phyloP scores from a whole-genome alignment of 139 green algal species.

The Haematococcus lacustris region DNA sequence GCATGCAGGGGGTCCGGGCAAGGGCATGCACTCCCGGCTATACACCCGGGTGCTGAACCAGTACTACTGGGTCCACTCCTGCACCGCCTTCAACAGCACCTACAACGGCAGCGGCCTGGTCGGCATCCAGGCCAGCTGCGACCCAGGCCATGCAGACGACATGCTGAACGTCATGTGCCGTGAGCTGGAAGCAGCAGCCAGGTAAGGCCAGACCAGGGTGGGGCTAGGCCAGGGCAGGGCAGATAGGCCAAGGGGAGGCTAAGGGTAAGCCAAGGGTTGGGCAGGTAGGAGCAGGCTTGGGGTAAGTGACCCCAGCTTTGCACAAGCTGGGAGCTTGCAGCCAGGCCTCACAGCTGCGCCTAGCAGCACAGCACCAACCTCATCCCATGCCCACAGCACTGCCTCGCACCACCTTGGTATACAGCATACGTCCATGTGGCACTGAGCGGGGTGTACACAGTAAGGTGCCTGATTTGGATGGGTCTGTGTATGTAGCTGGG shows the following conservation, averaged over 20 bases:
- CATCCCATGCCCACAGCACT: background rate
- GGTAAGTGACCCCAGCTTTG: too few relatives aligned
- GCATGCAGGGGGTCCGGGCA: constrained; percentile 76
- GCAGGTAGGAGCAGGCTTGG: too few relatives aligned
- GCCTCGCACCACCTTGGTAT: too few relatives aligned
- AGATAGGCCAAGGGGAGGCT: background rate
- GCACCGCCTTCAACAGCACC: constrained; percentile 74
- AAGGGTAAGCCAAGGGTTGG: too few relatives aligned
- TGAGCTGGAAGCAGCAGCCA: constrained; percentile 36
- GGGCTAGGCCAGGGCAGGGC: background rate
- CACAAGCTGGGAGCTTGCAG: background rate
- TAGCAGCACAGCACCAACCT: background rate
- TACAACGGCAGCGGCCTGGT: constrained; percentile 88
- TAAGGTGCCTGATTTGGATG: background rate
- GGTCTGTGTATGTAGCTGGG: background rate
- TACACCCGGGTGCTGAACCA: constrained; percentile 92
- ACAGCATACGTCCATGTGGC: too few relatives aligned
- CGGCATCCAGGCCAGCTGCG: constrained; percentile 60
- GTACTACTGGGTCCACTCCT: constrained; percentile 44
- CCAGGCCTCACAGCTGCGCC: background rate
- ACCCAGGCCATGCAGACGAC: constrained; percentile 21
- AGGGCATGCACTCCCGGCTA: constrained; percentile 95
- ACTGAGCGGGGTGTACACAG: background rate
- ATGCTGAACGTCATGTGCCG: constrained; percentile 49
- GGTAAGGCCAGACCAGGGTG: constrained; percentile 3